These are phyloP conservation scores for Syncephalis plumigaleata DNA, from an alignment of 371 early-diverging fungal species.

Conservation along the genomic window DNA sequence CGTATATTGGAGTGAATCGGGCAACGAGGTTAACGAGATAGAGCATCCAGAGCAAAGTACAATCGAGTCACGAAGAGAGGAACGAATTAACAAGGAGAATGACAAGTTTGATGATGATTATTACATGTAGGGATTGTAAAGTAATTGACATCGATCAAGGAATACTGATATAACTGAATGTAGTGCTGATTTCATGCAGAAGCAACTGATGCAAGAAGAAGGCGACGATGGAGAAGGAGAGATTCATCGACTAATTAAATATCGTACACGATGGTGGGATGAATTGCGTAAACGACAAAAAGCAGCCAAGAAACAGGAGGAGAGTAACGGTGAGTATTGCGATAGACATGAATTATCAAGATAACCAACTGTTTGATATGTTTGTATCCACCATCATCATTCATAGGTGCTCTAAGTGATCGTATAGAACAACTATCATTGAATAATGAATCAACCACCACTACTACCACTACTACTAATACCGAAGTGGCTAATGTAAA, in stretches of 20 bases:
- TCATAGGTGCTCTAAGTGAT: too few species aligned
- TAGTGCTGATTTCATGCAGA: neutral
- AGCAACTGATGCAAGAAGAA: neutral
- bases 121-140: slow-evolving; percentile 41
- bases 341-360: too few species aligned
- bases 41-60: slow-evolving; percentile 52
- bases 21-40: slow-evolving; percentile 71
- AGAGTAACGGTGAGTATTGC: too few species aligned
- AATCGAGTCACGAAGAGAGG: slow-evolving; percentile 31
- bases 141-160: neutral
- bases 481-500: too few species aligned
- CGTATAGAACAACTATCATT: too few species aligned
- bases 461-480: too few species aligned
- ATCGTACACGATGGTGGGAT: slow-evolving; percentile 47
- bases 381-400: too few species aligned
- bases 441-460: neutral
- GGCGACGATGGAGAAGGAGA: slow-evolving; percentile 44
- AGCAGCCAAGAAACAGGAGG: neutral
- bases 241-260: slow-evolving; percentile 46
- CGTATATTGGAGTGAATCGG: slow-evolving; percentile 53
- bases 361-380: too few species aligned
- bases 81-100: slow-evolving; percentile 50
- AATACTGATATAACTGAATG: too few species aligned
- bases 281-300: slow-evolving; percentile 20
- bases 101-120: slow-evolving; percentile 78